A percentile compares a stretch with the other conserved stretches of the same genome.
Evolutionary conservation across 768 basidiomycete species (phyloP).

Genomic region (Stropharia rugosoannulata): DNA sequence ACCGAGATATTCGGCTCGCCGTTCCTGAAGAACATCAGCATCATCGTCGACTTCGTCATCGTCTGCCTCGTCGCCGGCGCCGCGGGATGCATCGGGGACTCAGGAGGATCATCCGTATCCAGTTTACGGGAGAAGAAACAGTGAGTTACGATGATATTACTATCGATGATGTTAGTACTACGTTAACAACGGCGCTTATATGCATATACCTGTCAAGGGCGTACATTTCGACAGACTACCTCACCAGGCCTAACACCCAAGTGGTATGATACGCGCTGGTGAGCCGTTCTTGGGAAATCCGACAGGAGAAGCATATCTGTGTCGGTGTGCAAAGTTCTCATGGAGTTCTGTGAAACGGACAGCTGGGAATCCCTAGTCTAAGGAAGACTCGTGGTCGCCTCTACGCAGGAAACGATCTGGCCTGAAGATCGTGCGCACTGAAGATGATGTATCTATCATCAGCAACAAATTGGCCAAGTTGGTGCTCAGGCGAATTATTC

Average conservation of each 20-base stretch:
- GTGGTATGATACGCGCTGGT: no score
- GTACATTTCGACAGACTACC: no score
- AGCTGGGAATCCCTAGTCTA: conserved; percentile 47
- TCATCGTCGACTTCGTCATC: conserved; percentile 72
- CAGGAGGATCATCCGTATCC: no score
- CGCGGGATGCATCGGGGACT: conserved; percentile 72
- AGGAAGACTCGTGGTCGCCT: conserved; percentile 54
- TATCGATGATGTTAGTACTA: no score
- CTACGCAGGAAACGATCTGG: conserved; percentile 56
- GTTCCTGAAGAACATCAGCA: conserved; percentile 78
- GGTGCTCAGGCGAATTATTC: conserved; percentile 50
- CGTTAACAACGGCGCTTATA: no score
- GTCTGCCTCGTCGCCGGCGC: conserved; percentile 83
- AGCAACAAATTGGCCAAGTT: conserved; percentile 49
- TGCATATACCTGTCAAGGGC: no score
- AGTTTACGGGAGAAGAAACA: no score
- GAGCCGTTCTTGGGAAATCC: no score
- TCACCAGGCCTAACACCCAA: no score
- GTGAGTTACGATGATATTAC: no score
- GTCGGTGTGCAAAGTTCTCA: conserved; percentile 58
- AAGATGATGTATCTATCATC: conserved; percentile 31
- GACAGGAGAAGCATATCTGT: no score
- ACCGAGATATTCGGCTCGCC: conserved; percentile 84
- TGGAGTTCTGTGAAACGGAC: conserved; percentile 57
- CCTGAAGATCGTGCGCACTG: conserved; percentile 51